Evolutionary conservation across 164 flowering plant species (phyloP).

Genomic region (Annona cherimola): DNA sequence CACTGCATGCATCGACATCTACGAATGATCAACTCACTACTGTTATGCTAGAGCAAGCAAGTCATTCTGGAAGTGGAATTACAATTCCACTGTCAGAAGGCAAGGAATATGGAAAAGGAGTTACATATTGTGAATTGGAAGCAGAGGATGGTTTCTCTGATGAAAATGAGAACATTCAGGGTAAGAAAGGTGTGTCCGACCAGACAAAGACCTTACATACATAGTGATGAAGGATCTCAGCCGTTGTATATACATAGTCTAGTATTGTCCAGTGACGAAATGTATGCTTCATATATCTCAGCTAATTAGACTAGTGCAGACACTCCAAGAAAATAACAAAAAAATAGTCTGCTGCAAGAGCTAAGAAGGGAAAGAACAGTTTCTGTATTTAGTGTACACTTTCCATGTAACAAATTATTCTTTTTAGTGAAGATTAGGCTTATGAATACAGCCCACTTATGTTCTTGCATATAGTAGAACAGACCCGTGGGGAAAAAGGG

Average conservation of each 20-base stretch:
- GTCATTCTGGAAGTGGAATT: conserved; percentile 8
- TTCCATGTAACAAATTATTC: background rate
- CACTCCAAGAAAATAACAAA: background rate
- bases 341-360: background rate
- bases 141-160: conserved; percentile 10
- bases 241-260: too few species aligned
- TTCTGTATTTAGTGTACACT: background rate
- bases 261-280: too few species aligned
- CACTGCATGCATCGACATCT: background rate
- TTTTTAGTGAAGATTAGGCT: background rate
- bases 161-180: conserved; percentile 8
- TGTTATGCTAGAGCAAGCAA: conserved; percentile 8
- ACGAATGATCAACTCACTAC: conserved; percentile 3
- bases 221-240: conserved; percentile 10
- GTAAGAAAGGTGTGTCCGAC: conserved; percentile 8
- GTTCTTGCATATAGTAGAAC: too few species aligned
- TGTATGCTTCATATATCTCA: background rate
- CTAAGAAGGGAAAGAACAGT: background rate
- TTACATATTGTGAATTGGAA: conserved; percentile 40
- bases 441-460: background rate
- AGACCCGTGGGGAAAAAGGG: too few species aligned
- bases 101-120: conserved; percentile 29
- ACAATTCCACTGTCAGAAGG: conserved; percentile 15
- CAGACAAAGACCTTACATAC: conserved; percentile 11
- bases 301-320: background rate